Base-by-base conservation (phyloP, 2,329 filamentous ascomycete species). In the Boeremia lycopersici region DNA sequence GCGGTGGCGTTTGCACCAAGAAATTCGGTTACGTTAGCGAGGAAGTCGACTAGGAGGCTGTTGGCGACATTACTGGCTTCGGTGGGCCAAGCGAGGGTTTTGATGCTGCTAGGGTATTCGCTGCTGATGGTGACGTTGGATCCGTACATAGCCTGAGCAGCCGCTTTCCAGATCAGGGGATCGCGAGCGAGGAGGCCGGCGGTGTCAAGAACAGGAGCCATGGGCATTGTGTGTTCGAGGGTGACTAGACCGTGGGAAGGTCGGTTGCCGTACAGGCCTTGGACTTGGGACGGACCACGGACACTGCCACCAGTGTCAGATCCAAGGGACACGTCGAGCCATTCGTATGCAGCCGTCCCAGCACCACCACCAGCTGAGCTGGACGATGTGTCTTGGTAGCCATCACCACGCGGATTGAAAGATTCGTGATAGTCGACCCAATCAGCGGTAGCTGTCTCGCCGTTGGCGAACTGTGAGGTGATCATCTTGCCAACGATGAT, bases 221-320 rank as follows among this genome's bases (percentile, higher is more conserved):
- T 61, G 3, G 79, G 77, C 76, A 84, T 81, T 0, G 79, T 78
- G 11, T 79, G 71, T 6, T 79, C 76, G 1, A 84, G 70, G 8
- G 73, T 63, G 0, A 84, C 76, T 0, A 82, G 67, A 3, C 76
- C 78, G 41, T 79, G 75, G 1, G 78, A 78, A 2, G 81, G 81
- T 4, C 81, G 68, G 47, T 82, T 82, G 2, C 81, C 80, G 49
- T 78, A 84, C 3, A 80, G 61, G 4, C 81, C 81, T 60, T 83
- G 78, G 0, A 78, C 76, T 45, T 78, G 72, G 0, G 78, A 71
- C 0, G 82, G 81, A 6, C 74, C 74, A 15, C 82, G 77, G 34
- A 84, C 79, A 25, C 77, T 77, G 38, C 82, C 79, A 33, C 80
- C 80, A 7, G 79, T 82, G 50, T 82, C 80, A 29, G 75, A 78